Base-by-base conservation (phyloP, 208 protist species). In the Angomonas ambiguus region DNA sequence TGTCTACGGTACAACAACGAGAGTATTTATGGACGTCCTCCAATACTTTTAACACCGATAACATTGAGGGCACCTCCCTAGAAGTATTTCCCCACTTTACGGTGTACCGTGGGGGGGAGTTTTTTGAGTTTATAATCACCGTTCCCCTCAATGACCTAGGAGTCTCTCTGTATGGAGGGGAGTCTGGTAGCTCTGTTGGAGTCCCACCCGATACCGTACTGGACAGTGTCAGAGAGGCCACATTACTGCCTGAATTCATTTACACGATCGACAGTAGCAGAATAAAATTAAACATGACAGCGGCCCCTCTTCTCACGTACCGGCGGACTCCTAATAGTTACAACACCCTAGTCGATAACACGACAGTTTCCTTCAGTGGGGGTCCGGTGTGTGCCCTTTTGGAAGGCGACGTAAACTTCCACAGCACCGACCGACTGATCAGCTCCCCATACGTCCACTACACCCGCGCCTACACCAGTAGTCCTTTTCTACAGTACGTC, bases 21-120 rank as follows among this genome's bases (percentile, higher is more conserved):
- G 83, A 92, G 53, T 81, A 85, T 34, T 62, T 92, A 4, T 95
- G 88, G 88, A 88, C 83, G 0, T 91, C 83, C 72, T 85, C 82
- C 1, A 80, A 85, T 6, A 18, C 57, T 2, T 81, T 95, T 51
- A 90, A 92, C 41, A 63, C 69, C 28, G 32, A 73, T 2, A 78
- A 74, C 51, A 22, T 94, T 5, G 34, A 72, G 33, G 80, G 64
- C 18, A 72, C 71, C 8, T 31, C 65, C 1, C 61, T 89, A 56
- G 64, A 55, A 1, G 65, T 88, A 3, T 25, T 82, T 8, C 82
- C 88, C 11, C 86, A 82, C 53, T 79, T 95, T 22, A 79, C 83
- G 11, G 28, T 83, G 6, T 83, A 77, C 60, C 62, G 78, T n/a
- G 76, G 83, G 20, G 79, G 73, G 4, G 77, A 88, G 45, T 22